Conservation (phyloP, 495 filamentous ascomycete species). For the Sphaerosporella brunnea region DNA sequence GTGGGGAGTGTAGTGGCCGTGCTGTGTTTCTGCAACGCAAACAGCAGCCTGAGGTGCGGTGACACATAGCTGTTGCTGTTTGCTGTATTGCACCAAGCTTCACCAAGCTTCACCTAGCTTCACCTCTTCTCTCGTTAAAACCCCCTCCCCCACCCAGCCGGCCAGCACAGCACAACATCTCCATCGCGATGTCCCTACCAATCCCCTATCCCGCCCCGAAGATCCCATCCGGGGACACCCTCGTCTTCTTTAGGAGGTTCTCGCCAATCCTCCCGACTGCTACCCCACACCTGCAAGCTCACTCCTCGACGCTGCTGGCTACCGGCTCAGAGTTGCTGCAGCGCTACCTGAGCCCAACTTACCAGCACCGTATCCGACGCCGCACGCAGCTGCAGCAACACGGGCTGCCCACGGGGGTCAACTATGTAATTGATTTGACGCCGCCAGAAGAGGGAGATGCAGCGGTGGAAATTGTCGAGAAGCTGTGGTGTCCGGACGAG, state of each 20-base stretch:
- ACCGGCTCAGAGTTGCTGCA: conserved; percentile 30
- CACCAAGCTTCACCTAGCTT: too few relatives aligned
- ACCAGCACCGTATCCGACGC: conserved; percentile 26
- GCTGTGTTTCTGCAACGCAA: too few relatives aligned
- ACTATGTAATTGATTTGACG: conserved; percentile 39
- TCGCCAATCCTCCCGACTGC: background rate
- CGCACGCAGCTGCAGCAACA: conserved; percentile 13
- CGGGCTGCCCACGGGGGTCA: conserved; percentile 30
- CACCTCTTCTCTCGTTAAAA: too few relatives aligned
- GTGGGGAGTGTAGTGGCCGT: too few relatives aligned
- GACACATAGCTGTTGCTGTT: too few relatives aligned
- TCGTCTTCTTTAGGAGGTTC: conserved; percentile 11
- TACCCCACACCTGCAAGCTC: conserved; percentile 12
- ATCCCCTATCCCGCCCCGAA: background rate
- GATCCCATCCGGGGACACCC: conserved; percentile 12
- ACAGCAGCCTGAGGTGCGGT: too few relatives aligned
- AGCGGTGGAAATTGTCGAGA: conserved; percentile 33
- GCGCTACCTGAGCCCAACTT: conserved; percentile 29
- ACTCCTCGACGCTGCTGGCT: conserved; percentile 14
- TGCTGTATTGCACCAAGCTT: too few relatives aligned
- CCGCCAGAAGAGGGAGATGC: conserved; percentile 36
- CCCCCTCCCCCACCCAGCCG: too few relatives aligned
- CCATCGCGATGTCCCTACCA: too few relatives aligned
- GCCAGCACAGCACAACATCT: too few relatives aligned
- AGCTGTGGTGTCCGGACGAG: conserved; percentile 34